Base-by-base conservation (phyloP, 371 early-diverging fungal species). In the Ecytonucleospora hepatopenaei region DNA sequence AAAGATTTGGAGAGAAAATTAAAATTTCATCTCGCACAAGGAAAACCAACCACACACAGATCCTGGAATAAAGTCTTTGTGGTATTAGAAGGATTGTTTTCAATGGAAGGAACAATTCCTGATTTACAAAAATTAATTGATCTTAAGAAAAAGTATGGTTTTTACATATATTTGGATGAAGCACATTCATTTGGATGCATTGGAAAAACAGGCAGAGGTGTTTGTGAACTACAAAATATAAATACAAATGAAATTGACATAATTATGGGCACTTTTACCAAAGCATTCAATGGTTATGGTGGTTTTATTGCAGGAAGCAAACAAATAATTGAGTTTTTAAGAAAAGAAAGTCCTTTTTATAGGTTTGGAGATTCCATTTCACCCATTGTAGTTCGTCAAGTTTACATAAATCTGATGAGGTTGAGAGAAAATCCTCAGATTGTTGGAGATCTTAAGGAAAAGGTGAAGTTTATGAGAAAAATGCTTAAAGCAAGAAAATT, bases 211-310 rank as follows among this genome's bases (percentile, higher is more conserved):
- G 94, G 97, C 21, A 85, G 94, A 46, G 97, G 97, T 59, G 86
- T 95, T 28, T 94, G 95, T 80, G 97, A 97, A 80, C 90, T 90
- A 77, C 87, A 84, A 68, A 80, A 88, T 54, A 83, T 95, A 17
- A 87, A 89, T 71, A 90, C 92, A 27, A 80, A 80, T 32, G 85
- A 90, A 33, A 85, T 97, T 31, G 99, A 98, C 75, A 85, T 97
- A 65, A 77, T 92, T 40, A 97, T 98, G 99, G 99, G 97, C 17
- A 97, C 97, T 1, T 96, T 96, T 75, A 94, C 96, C 28, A 97
- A 99, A 82, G 90, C 90, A 47, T 97, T 99, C 84, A 96, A 94
- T 69, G 92, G 94, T 26, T 89, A 91, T 49, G 96, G 96, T 69
- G 94, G 96, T 19, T 95, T 94, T 74, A 90, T 95, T 77, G 88